Percentiles rank a stretch among this genome's conserved stretches.
Evolutionary conservation across 257 asterid species (phyloP).

Genomic region (Solanum paucissectum): DNA sequence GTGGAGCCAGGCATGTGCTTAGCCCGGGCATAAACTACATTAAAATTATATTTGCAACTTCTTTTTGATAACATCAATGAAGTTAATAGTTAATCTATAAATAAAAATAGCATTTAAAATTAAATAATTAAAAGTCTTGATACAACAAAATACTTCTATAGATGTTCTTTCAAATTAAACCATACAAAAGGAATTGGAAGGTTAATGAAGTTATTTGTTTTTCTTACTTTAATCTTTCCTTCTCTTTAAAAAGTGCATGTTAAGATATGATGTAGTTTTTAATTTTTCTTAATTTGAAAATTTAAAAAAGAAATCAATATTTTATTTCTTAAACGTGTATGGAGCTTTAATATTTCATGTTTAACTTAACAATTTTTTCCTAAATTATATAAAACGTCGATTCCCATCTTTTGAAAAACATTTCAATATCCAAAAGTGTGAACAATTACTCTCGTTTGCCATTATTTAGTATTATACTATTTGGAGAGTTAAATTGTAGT

Average conservation of each 20-base stretch:
- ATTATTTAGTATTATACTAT: neutral
- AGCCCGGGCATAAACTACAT: neutral
- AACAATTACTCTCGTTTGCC: neutral
- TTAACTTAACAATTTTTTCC: neutral
- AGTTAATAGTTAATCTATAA: neutral
- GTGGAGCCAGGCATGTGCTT: neutral
- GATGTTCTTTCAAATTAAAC: neutral
- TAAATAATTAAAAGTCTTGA: neutral
- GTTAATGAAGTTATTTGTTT: neutral
- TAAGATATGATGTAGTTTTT: neutral
- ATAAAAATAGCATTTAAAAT: neutral
- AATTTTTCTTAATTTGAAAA: neutral
- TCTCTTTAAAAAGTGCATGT: neutral
- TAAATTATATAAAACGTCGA: neutral
- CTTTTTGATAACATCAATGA: neutral
- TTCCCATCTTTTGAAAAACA: neutral
- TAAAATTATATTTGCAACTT: neutral
- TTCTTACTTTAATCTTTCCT: neutral
- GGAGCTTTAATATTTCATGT: neutral
- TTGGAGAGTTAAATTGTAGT: neutral
- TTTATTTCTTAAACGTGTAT: neutral
- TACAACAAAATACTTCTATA: neutral
- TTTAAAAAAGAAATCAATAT: neutral
- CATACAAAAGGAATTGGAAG: neutral
- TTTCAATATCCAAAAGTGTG: neutral